A percentile compares a stretch with the other conserved stretches of the same genome.
Conservation (phyloP, 768 basidiomycete species). For the Suillus subalutaceus region DNA sequence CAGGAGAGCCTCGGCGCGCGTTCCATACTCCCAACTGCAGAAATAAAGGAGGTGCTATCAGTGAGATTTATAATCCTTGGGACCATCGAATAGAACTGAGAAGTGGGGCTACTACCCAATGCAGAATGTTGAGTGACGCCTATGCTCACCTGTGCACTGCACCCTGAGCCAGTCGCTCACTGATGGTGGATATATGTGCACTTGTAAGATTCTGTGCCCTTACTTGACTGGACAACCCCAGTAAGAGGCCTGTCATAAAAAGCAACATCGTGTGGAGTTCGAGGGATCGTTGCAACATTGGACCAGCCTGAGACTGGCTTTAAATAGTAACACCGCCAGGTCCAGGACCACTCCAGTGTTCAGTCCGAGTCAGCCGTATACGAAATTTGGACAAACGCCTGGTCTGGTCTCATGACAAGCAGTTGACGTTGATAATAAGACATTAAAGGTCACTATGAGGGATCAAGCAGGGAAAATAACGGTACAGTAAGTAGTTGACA, state of each 20-base stretch:
- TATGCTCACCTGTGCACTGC: constrained; percentile 44
- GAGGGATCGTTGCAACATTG: background rate
- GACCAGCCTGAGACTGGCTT: background rate
- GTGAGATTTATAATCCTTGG: background rate
- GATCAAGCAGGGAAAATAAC: background rate
- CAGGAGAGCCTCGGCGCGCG: constrained; percentile 50
- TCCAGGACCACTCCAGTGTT: background rate
- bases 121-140: background rate
- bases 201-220: constrained; percentile 39
- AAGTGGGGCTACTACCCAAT: background rate
- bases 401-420: background rate
- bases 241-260: constrained; percentile 12
- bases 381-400: background rate
- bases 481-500: background rate
- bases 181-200: constrained; percentile 39
- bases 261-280: background rate
- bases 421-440: too few species aligned
- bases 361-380: background rate
- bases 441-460: background rate
- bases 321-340: constrained; percentile 8
- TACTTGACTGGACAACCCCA: constrained; percentile 3
- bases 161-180: constrained; percentile 41
- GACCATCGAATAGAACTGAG: background rate
- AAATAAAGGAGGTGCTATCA: background rate
- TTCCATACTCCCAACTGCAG: constrained; percentile 57